These are phyloP conservation scores for Kodamaea laetipori DNA, from an alignment of 805 yeast genomes.

Conservation along the genomic window DNA sequence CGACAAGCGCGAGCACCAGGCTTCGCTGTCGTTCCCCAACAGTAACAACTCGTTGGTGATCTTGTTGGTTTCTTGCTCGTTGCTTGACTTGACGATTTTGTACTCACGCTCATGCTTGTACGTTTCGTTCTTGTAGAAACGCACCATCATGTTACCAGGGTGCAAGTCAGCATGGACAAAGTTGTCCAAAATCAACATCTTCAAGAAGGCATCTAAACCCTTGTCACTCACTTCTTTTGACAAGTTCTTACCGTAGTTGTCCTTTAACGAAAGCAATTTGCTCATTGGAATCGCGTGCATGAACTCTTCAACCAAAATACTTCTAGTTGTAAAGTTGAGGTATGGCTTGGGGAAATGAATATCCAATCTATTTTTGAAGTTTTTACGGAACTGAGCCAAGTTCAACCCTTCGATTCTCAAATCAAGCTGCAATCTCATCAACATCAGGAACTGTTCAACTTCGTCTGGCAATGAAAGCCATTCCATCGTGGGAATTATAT, in stretches of 20 bases:
- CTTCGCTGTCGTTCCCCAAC: conserved; percentile 35
- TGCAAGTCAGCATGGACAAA: conserved; percentile 96
- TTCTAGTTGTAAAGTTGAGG: conserved; percentile 61
- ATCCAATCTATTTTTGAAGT: conserved; percentile 59
- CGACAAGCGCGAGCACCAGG: conserved; percentile 51
- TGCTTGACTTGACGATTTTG: conserved; percentile 42
- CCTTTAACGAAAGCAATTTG: conserved; percentile 54
- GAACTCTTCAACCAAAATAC: conserved; percentile 82
- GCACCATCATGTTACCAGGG: conserved; percentile 89
- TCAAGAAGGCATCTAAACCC: conserved; percentile 86
- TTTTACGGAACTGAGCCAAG: conserved; percentile 65
- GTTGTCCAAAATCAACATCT: conserved; percentile 90
- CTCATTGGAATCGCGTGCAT: conserved; percentile 84
- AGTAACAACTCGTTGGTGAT: conserved; percentile 44
- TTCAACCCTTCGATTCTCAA: conserved; percentile 87
- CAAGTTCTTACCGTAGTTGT: conserved; percentile 49
- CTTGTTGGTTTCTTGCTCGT: conserved; percentile 49
- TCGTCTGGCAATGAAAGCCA: conserved; percentile 96
- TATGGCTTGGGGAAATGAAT: conserved; percentile 82
- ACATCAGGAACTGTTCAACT: conserved; percentile 79
- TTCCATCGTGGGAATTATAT: conserved; percentile 89
- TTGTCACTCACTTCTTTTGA: conserved; percentile 75
- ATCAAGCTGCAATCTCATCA: conserved; percentile 90
- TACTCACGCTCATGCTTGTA: conserved; percentile 46
- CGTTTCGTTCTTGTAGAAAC: conserved; percentile 57